These are phyloP conservation scores for Selaginella moellendorffii DNA, from an alignment of 75 land plant genomes.

Conservation along the genomic window DNA sequence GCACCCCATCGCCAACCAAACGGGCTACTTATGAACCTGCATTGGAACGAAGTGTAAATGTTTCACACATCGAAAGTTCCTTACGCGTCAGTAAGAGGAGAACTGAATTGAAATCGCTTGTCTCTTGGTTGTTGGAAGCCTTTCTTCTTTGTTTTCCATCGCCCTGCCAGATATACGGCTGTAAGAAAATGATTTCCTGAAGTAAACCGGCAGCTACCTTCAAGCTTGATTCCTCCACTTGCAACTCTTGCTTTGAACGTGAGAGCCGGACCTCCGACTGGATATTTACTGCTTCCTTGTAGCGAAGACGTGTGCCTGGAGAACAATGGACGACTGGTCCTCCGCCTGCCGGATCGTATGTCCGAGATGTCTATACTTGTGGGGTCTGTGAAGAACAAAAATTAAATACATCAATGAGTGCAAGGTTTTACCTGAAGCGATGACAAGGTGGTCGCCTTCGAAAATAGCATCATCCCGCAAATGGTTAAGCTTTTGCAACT, in stretches of 20 bases:
- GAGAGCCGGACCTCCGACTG: slow-evolving; percentile 1
- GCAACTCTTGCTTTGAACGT: slow-evolving; percentile 1
- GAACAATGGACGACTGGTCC: not conserved
- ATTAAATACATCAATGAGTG: too few species aligned
- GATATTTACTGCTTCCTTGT: not conserved
- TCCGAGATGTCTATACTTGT: not conserved
- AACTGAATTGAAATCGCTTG: slow-evolving; percentile 16
- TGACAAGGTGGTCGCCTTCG: slow-evolving; percentile 2
- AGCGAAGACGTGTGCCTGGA: not conserved
- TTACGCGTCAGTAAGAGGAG: slow-evolving; percentile 23
- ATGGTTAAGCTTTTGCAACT: slow-evolving; percentile 4
- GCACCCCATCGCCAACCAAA: slow-evolving; percentile 38
- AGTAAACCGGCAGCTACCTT: not conserved
- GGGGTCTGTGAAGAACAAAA: too few species aligned
- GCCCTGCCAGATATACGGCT: slow-evolving; percentile 9
- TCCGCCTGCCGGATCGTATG: not conserved
- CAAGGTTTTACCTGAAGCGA: not conserved
- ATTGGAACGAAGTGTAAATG: not conserved
- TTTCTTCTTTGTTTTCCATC: slow-evolving; percentile 27
- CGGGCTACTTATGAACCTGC: slow-evolving; percentile 29
- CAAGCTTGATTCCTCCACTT: slow-evolving; percentile 4
- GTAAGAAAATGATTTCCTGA: too few species aligned
- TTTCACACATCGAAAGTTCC: too few species aligned
- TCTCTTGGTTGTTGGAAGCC: slow-evolving; percentile 19
- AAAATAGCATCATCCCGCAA: slow-evolving; percentile 6